A percentile compares a stretch with the other conserved stretches of the same genome.
These are phyloP conservation scores for Paramyrothecium sp. DNA, from an alignment of 2,329 filamentous ascomycete genomes.

Conservation along the genomic window DNA sequence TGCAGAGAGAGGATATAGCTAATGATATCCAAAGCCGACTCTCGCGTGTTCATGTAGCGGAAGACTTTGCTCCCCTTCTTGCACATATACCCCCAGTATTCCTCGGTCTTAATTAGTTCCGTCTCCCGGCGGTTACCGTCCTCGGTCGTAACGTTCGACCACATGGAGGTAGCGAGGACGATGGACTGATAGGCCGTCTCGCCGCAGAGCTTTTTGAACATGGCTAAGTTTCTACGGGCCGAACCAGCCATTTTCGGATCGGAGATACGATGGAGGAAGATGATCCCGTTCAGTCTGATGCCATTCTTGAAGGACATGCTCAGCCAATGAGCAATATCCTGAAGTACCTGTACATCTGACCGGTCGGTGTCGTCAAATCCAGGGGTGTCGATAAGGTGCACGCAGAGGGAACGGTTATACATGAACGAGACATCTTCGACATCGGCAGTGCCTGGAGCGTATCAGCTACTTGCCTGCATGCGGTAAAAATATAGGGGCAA, in stretches of 20 bases:
- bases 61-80: conserved; percentile 6
- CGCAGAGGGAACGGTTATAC: no score
- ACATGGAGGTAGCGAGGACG: neutral
- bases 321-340: conserved; percentile 32
- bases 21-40: neutral
- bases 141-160: neutral
- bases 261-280: conserved; percentile 12
- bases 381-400: conserved; percentile 38
- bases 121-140: neutral
- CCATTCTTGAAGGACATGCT: conserved; percentile 17
- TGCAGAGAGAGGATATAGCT: no score
- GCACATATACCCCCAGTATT: conserved; percentile 12
- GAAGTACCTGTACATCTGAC: conserved; percentile 36
- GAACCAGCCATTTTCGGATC: conserved; percentile 13
- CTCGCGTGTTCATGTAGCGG: conserved; percentile 3
- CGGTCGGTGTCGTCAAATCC: conserved; percentile 41
- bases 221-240: conserved; percentile 8
- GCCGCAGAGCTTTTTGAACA: conserved; percentile 11
- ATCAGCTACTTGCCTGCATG: neutral
- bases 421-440: conserved; percentile 3
- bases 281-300: conserved; percentile 10
- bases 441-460: neutral
- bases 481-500: neutral
- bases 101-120: conserved; percentile 5
- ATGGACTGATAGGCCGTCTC: conserved; percentile 1